Percentiles rank a stretch among this genome's conserved stretches.
phyloP scores from a whole-genome alignment of 2,329 filamentous ascomycete genomes.

The Phyllachora maydis region DNA sequence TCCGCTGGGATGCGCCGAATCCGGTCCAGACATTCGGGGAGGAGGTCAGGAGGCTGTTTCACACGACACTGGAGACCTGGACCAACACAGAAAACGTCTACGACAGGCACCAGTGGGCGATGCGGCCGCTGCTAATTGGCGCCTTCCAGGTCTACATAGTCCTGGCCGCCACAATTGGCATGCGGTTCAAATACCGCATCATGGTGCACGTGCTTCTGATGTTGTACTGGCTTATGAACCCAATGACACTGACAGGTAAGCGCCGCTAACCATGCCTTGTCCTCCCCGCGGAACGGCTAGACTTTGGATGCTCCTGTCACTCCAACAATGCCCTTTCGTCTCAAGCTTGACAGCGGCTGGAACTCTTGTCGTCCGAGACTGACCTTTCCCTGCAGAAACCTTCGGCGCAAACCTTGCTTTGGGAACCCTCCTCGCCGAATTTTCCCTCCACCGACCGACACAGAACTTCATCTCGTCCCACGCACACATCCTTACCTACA shows the following conservation, averaged over 20 bases:
- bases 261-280: too few relatives aligned
- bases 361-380: not conserved
- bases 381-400: slow-evolving; percentile 28
- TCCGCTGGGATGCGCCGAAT: slow-evolving; percentile 24
- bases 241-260: slow-evolving; percentile 21
- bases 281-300: too few relatives aligned
- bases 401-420: slow-evolving; percentile 29
- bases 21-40: slow-evolving; percentile 18
- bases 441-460: slow-evolving; percentile 21
- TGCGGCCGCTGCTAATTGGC: slow-evolving; percentile 23
- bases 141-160: slow-evolving; percentile 28
- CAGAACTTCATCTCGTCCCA: slow-evolving; percentile 21
- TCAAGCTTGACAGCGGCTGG: not conserved
- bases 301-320: too few relatives aligned
- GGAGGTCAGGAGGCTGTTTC: slow-evolving; percentile 20
- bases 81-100: slow-evolving; percentile 26
- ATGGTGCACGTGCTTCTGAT: slow-evolving; percentile 21
- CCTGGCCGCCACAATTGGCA: slow-evolving; percentile 21
- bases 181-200: slow-evolving; percentile 23
- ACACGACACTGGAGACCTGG: slow-evolving; percentile 24
- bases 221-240: slow-evolving; percentile 25
- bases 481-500: slow-evolving; percentile 13
- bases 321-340: not conserved
- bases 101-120: slow-evolving; percentile 33
- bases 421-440: slow-evolving; percentile 27